Evolutionary conservation across 129 eudicot genomes (phyloP).

Genomic region (Apium graveolens): DNA sequence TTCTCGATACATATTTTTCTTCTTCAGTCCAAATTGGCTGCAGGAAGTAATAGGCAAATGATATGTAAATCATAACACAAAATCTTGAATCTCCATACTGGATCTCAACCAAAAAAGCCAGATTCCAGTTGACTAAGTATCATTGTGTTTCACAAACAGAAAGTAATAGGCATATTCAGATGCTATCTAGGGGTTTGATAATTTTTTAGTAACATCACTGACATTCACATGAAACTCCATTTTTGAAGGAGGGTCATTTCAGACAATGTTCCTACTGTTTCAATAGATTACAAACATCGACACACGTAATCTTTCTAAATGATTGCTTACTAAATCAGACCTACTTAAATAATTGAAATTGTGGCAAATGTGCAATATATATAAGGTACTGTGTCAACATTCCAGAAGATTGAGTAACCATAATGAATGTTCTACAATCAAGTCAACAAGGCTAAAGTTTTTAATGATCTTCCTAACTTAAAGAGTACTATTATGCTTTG

Average conservation of each 20-base stretch:
- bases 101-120: background rate
- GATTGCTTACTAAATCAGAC: background rate
- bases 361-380: background rate
- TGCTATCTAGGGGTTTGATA: background rate
- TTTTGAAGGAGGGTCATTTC: background rate
- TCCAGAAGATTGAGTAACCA: background rate
- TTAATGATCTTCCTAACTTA: no score
- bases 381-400: background rate
- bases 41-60: conserved; percentile 17
- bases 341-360: background rate
- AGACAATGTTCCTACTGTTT: background rate
- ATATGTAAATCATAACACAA: conserved; percentile 7
- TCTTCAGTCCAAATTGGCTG: conserved; percentile 85
- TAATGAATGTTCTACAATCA: background rate
- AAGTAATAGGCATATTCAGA: background rate
- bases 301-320: background rate
- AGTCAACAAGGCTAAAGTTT: background rate
- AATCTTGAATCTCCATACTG: conserved; percentile 21
- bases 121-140: conserved; percentile 9
- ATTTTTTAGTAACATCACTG: background rate
- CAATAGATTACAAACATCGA: background rate
- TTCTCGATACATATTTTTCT: conserved; percentile 34
- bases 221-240: background rate
- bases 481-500: background rate
- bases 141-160: background rate